A percentile compares a stretch with the other conserved stretches of the same genome.
Conservation (phyloP, 2,329 filamentous ascomycete genomes). For the Colletotrichum chlorophyti region DNA sequence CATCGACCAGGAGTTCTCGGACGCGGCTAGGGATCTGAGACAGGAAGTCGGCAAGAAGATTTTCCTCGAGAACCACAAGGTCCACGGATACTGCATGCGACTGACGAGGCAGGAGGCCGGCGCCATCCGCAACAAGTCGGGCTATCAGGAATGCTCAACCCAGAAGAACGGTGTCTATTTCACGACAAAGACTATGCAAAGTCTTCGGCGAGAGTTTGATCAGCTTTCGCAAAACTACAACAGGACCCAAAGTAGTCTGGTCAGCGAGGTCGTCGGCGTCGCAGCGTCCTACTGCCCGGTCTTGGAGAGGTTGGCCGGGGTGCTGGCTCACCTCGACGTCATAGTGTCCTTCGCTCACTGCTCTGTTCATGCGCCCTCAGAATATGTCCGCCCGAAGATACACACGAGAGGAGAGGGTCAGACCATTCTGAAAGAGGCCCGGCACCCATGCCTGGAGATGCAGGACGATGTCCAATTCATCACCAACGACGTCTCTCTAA, state of each 20-base stretch:
- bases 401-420: conserved; percentile 87
- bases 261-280: conserved; percentile 90
- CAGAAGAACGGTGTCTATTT: conserved; percentile 99
- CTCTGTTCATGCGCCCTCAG: conserved; percentile 88
- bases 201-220: conserved; percentile 87
- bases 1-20: conserved; percentile 82
- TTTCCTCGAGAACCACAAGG: conserved; percentile 94
- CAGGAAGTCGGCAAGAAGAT: conserved; percentile 99
- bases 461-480: conserved; percentile 99
- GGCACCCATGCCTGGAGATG: conserved; percentile 98
- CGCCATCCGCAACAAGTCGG: conserved; percentile 88
- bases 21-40: conserved; percentile 79
- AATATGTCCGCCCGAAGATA: conserved; percentile 90
- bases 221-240: conserved; percentile 95
- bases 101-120: conserved; percentile 89
- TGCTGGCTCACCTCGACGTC: conserved; percentile 93
- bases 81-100: conserved; percentile 96
- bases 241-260: conserved; percentile 88
- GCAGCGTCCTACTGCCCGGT: conserved; percentile 95
- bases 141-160: conserved; percentile 94
- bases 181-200: conserved; percentile 82
- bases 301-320: conserved; percentile 84
- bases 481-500: conserved; percentile 90
- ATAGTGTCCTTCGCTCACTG: conserved; percentile 93
- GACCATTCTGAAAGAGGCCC: conserved; percentile 88